Base-by-base conservation (phyloP, 345 rosid genomes). In the Citrus medica region DNA sequence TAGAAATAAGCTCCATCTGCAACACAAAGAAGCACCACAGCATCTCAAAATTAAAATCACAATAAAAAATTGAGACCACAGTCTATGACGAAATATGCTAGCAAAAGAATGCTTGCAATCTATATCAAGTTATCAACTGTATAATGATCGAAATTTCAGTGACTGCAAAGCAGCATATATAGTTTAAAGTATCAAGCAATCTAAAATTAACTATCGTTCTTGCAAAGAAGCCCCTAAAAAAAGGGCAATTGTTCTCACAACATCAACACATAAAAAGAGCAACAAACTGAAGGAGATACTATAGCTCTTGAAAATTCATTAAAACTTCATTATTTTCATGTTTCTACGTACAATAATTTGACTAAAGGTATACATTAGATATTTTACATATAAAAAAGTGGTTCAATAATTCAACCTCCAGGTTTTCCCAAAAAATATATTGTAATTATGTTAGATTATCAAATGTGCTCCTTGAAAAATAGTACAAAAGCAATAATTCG, bases 1-100 rank as follows among this genome's bases (percentile, higher is more conserved):
- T 90, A 65, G 99, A 96, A 82, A 94, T 92, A 72, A 96, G 97
- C 81, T 94, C 97, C 97, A 88, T 94, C 98, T 96, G 88, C 80
- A 85, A 72, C 55, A 58, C n/a, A 68, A 67, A 19, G 27, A 75
- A 82, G 58, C 82, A 65, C 38, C 58, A 37, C n/a, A 74, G 63
- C 6, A 78, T 76, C 73, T 76, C 42, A 73, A 46, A 35, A 66
- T 40, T 9, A n/a, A n/a, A 56, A 53, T 74, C 33, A 28, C 5
- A 48, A 9, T 30, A 28, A 17, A 19, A 9, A 24, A 30, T 37
- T 46, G 46, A 27, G 77, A 66, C 2, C 42, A 72, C 4, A 6
- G 27, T 60, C 60, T 38, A 19, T 22, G 37, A 61, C 21, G 27
- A 66, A 70, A 59, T 35, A 16, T 38, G 5, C 61, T 17, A 13